These are phyloP conservation scores for Vitis hybrid DNA, from an alignment of 177 flowering plant genomes.

Conservation along the genomic window DNA sequence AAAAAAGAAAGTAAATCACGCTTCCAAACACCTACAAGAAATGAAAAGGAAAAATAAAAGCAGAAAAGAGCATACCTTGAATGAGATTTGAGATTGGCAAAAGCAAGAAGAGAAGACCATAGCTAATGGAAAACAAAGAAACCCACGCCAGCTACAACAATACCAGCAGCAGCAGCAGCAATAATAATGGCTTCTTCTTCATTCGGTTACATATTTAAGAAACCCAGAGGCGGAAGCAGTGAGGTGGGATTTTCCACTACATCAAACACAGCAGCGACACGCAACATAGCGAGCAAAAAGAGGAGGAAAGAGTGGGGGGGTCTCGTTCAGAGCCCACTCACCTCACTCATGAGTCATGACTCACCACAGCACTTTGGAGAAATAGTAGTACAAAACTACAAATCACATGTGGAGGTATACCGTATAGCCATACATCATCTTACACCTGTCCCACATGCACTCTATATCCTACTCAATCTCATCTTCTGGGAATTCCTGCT, in stretches of 20 bases:
- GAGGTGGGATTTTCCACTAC: constrained; percentile 10
- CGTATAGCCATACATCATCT: too few relatives aligned
- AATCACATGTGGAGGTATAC: too few relatives aligned
- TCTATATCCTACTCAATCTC: too few relatives aligned
- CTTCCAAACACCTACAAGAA: neutral
- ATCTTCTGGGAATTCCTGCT: too few relatives aligned
- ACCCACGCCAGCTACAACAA: constrained; percentile 2
- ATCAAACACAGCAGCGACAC: neutral
- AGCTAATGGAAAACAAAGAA: constrained; percentile 2
- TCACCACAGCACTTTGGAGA: too few relatives aligned
- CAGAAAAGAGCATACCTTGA: constrained; percentile 25
- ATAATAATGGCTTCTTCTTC: constrained; percentile 17
- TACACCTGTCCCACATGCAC: too few relatives aligned
- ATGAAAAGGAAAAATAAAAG: too few relatives aligned
- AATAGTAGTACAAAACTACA: too few relatives aligned
- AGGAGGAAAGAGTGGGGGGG: neutral
- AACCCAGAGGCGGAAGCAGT: neutral
- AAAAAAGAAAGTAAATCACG: neutral
- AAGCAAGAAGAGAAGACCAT: constrained; percentile 42
- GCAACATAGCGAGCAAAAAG: neutral
- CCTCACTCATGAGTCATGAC: neutral
- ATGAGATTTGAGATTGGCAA: constrained; percentile 23
- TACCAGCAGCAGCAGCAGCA: constrained; percentile 3
- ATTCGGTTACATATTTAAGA: constrained; percentile 8
- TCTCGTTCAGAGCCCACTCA: neutral